Base-by-base conservation (phyloP, 495 filamentous ascomycete genomes). In the Tuber aestivum region DNA sequence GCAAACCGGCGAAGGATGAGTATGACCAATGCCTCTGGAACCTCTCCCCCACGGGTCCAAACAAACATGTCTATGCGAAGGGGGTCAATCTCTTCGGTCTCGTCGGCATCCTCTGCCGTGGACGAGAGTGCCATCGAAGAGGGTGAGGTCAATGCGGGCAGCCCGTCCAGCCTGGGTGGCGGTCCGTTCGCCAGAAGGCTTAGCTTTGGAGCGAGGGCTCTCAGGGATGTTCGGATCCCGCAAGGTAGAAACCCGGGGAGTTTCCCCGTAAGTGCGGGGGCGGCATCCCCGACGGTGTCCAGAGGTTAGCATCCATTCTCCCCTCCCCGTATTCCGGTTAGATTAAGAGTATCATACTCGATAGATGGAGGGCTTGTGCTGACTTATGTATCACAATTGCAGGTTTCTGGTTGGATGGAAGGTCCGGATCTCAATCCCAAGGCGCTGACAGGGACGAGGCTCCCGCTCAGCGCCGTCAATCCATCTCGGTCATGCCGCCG, bases 121-220 rank as follows among this genome's bases (percentile, higher is more conserved):
- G 94, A 97, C 80, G 95, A 97, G 84, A 93, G 87, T 76, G 91
- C 94, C 68, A 88, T 94, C 68, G 95, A 97, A 73, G 95, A 83
- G 70, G 89, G 89, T 61, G 93, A 91, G 82, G 79, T 82, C 79
- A 72, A 85, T 82, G 70, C 84, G 82, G 56, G 86, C 83, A 86
- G 87, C 12, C 89, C 92, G 44, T 88, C 84, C 70, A 92, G 92
- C 8, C 56, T 65, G n/a, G n/a, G 56, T 12, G 3, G 12, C 14
- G 72, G 77, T 38, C 93, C 93, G 23, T 96, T 97, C 83, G 89
- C 89, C 16, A 90, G 95, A 71, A 91, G 95, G 35, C 89, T 97
- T 86, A 97, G 94, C 82, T 95, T 97, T 83, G 95, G 95, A 73
- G 94, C 93, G 40, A 90, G 93, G 81, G 93, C 95, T 48, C 86